Evolutionary conservation across 2,329 filamentous ascomycete genomes (phyloP), one percentile per base, ranked within the genome.

Genomic region (Thelonectria rubi): DNA sequence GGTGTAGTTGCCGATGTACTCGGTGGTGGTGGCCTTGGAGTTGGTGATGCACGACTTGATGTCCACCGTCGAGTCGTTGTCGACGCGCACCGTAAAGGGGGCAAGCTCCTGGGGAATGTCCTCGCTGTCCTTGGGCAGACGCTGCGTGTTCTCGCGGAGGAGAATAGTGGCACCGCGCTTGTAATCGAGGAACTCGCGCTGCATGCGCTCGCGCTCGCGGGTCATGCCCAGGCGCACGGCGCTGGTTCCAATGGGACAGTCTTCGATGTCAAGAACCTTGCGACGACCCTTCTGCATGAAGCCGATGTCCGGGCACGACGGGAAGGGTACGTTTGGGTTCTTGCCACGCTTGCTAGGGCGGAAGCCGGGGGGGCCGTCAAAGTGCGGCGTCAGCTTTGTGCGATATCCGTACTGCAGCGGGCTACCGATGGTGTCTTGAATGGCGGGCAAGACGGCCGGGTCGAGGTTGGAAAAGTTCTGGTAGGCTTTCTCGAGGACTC

Each of bases 361-460:
- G 74, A 72, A 79, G 40, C 81, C 84, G 5, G 87, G 86, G 1
- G 93, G 92, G 0, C 88, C 91, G 74, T 97, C 91, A 74, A 98
- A 99, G 78, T 99, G 95, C 26, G 95, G 95, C 17, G 95, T 99
- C 67, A 99, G 84, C 79, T 99, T 99, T 18, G 95, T 99, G 55
- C 95, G 88, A 81, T 99, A 99, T 58, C 90, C 91, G 77, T 96
- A 98, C 78, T 97, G 89, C 64, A 97, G 78, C 2, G 95, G 95
- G 43, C 92, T 97, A 49, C 91, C 91, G 71, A 97, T 93, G 9
- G 95, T 99, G 66, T 96, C 91, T 51, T 84, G 86, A 58, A 98
- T 85, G 3, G 84, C 74, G 2, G 95, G 95, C 1, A 98, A 82
- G 18, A 91, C 81, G 61, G 91, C 88, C 0, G 91, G 86, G 1